phyloP scores from a whole-genome alignment of 345 rosid genomes.

The Arabis alpina region DNA sequence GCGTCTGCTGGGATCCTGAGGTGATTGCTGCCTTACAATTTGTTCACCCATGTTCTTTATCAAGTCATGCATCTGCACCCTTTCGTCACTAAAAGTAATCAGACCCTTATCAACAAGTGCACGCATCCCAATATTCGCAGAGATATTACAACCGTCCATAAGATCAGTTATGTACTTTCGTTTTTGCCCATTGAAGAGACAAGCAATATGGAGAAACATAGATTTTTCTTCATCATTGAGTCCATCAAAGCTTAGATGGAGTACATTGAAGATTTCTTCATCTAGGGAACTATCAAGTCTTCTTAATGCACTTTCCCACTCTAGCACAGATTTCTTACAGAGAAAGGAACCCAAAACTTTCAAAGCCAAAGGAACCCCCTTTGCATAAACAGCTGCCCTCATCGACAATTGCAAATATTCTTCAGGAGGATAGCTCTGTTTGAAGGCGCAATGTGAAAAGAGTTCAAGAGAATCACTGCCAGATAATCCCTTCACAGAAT shows the following conservation, averaged over 20 bases:
- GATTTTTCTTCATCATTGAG: slow-evolving; percentile 28
- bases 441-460: slow-evolving; percentile 27
- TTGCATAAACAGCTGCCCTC: slow-evolving; percentile 5
- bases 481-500: slow-evolving; percentile 8
- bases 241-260: slow-evolving; percentile 29
- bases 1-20: slow-evolving; percentile 30
- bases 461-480: slow-evolving; percentile 27
- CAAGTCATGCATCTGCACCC: slow-evolving; percentile 36
- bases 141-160: slow-evolving; percentile 28
- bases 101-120: slow-evolving; percentile 23
- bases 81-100: neutral
- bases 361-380: slow-evolving; percentile 40
- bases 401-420: slow-evolving; percentile 18
- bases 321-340: neutral
- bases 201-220: slow-evolving; percentile 40
- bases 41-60: slow-evolving; percentile 40
- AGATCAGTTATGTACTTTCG: slow-evolving; percentile 2
- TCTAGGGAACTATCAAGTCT: slow-evolving; percentile 7
- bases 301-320: slow-evolving; percentile 39
- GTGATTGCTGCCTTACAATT: slow-evolving; percentile 41
- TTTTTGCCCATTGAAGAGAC: slow-evolving; percentile 31
- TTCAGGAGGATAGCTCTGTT: slow-evolving; percentile 12
- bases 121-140: slow-evolving; percentile 17
- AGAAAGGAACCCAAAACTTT: slow-evolving; percentile 37
- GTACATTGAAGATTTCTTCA: slow-evolving; percentile 2